These are phyloP conservation scores for Spinellus fusiger DNA, from an alignment of 192 early-diverging fungal species.

Conservation along the genomic window DNA sequence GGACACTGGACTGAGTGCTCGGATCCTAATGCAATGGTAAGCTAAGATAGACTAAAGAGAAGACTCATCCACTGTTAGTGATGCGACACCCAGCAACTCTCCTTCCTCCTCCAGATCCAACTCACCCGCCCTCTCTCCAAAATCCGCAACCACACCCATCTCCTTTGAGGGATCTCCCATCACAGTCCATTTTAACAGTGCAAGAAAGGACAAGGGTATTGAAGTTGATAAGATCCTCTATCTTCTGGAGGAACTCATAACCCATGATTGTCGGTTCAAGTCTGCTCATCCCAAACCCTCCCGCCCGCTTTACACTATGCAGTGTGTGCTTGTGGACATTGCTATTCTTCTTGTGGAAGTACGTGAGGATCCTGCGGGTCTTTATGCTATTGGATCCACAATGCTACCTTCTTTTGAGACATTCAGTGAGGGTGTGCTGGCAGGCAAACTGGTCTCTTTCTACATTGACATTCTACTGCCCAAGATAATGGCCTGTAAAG, in stretches of 20 bases:
- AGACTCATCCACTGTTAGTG: not conserved
- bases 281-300: slow-evolving; percentile 38
- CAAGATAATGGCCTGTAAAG: slow-evolving; percentile 28
- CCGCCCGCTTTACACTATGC: slow-evolving; percentile 45
- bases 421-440: slow-evolving; percentile 36
- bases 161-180: slow-evolving; percentile 4
- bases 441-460: slow-evolving; percentile 35
- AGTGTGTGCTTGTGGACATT: slow-evolving; percentile 44
- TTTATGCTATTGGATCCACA: slow-evolving; percentile 48
- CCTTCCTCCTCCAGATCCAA: slow-evolving; percentile 12
- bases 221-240: slow-evolving; percentile 32
- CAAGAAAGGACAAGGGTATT: slow-evolving; percentile 6
- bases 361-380: slow-evolving; percentile 26
- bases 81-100: slow-evolving; percentile 4
- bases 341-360: slow-evolving; percentile 28
- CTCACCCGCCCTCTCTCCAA: slow-evolving; percentile 7
- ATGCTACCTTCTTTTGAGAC: slow-evolving; percentile 46
- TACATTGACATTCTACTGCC: slow-evolving; percentile 44
- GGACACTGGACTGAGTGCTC: not conserved
- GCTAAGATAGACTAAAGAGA: not conserved
- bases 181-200: not conserved
- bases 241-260: slow-evolving; percentile 43
- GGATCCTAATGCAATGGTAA: slow-evolving; percentile 16
- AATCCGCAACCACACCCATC: not conserved
- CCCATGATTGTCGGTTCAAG: slow-evolving; percentile 50